Percentiles rank a stretch among this genome's conserved stretches.
Conservation (phyloP, 31 red algal genomes). For the Asparagopsis taxiformis region DNA sequence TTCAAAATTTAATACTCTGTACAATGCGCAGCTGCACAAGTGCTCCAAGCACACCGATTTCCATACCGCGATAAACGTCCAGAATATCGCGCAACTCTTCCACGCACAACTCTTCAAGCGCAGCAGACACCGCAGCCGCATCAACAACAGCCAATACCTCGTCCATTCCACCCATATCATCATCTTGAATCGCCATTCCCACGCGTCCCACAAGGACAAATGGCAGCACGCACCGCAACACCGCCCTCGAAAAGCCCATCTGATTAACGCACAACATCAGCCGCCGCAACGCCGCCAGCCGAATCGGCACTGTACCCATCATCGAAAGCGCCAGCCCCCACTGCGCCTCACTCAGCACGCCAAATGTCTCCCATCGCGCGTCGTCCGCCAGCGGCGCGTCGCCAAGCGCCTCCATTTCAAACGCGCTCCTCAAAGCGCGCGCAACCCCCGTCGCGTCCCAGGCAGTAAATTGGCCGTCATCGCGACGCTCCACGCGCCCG, state of each 20-base stretch:
- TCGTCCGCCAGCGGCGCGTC: neutral
- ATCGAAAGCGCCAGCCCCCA: neutral
- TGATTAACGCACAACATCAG: neutral
- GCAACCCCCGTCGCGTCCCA: neutral
- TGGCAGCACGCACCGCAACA: neutral
- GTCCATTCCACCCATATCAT: no score
- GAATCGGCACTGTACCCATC: neutral
- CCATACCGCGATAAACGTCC: neutral
- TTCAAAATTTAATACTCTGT: no score
- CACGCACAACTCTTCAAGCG: neutral
- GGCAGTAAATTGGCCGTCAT: no score
- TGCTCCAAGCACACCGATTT: neutral
- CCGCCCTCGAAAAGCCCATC: neutral
- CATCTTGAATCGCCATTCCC: no score
- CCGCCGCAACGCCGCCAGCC: neutral
- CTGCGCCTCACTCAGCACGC: neutral
- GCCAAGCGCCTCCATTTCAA: neutral
- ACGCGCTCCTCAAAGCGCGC: neutral
- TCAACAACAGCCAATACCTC: neutral
- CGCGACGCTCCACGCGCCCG: neutral
- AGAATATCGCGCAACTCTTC: neutral
- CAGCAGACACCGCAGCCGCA: neutral
- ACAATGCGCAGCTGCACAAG: no score
- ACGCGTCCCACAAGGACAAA: neutral
- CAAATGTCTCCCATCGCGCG: neutral